phyloP scores from a whole-genome alignment of 106 monocot species.

The Ottelia alismoides region DNA sequence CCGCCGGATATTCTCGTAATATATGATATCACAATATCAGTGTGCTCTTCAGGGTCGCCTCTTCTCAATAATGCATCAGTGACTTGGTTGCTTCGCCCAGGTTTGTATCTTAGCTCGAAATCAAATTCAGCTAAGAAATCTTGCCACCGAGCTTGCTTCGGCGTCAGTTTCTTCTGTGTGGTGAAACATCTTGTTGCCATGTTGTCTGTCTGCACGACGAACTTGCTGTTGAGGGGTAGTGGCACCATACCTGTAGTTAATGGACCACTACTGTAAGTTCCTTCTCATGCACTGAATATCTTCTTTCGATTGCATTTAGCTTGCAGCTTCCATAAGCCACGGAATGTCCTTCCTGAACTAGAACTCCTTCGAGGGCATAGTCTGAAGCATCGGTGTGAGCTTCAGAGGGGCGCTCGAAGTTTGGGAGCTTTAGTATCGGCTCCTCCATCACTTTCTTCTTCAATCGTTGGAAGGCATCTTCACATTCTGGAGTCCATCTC shows the following conservation, averaged over 20 bases:
- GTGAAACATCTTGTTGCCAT: background rate
- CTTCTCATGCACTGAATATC: background rate
- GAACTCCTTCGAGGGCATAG: background rate
- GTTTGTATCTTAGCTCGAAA: too few species aligned
- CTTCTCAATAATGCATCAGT: too few species aligned
- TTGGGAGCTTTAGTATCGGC: background rate
- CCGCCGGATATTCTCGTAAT: too few species aligned
- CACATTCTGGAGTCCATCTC: background rate
- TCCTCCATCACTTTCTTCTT: background rate
- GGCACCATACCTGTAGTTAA: background rate
- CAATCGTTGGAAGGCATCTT: background rate
- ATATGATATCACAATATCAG: too few species aligned
- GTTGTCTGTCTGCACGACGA: background rate
- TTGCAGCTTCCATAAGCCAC: background rate
- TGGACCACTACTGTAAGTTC: background rate
- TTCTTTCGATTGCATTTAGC: background rate
- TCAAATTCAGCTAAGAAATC: conserved; percentile 2
- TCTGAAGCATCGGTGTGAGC: background rate
- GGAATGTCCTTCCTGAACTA: background rate
- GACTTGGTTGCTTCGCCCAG: too few species aligned
- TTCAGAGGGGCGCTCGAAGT: background rate
- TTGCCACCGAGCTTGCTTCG: background rate
- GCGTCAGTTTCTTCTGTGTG: background rate
- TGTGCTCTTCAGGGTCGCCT: too few species aligned
- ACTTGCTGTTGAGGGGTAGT: background rate